Conservation (phyloP, 345 rosid genomes). For the Arabis hirsuta region DNA sequence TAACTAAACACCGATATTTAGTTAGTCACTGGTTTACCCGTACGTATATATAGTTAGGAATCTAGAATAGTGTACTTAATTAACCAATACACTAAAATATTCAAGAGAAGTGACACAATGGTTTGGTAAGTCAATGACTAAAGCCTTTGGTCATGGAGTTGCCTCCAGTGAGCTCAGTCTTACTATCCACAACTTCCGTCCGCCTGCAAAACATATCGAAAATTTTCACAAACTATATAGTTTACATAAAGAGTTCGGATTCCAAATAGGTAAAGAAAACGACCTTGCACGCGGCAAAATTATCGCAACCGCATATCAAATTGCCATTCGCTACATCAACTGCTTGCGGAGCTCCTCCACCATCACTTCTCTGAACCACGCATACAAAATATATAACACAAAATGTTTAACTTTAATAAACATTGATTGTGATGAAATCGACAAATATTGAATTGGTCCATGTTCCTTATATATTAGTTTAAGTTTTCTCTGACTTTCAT, state of each 20-base stretch:
- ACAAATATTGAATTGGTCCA: no score
- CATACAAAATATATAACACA: neutral
- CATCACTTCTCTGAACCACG: slow-evolving; percentile 71
- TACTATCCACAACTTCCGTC: slow-evolving; percentile 33
- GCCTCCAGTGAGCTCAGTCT: slow-evolving; percentile 5
- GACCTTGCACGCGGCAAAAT: slow-evolving; percentile 74
- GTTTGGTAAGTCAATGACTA: slow-evolving; percentile 21
- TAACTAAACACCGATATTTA: no score
- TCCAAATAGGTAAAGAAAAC: neutral
- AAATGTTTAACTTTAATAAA: neutral
- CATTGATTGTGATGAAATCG: neutral
- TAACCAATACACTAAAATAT: no score
- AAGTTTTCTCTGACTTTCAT: no score
- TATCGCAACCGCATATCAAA: slow-evolving; percentile 73
- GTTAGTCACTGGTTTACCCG: no score
- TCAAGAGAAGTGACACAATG: no score
- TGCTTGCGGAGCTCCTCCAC: slow-evolving; percentile 81
- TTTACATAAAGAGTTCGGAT: neutral
- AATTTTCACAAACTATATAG: neutral
- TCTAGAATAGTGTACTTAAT: no score
- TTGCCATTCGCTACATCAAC: slow-evolving; percentile 71
- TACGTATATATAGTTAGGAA: no score
- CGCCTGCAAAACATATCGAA: slow-evolving; percentile 16
- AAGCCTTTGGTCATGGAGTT: slow-evolving; percentile 11
- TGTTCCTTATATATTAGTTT: no score